Conservation (phyloP, 805 yeast genomes). For the Metschnikowia continentalis region DNA sequence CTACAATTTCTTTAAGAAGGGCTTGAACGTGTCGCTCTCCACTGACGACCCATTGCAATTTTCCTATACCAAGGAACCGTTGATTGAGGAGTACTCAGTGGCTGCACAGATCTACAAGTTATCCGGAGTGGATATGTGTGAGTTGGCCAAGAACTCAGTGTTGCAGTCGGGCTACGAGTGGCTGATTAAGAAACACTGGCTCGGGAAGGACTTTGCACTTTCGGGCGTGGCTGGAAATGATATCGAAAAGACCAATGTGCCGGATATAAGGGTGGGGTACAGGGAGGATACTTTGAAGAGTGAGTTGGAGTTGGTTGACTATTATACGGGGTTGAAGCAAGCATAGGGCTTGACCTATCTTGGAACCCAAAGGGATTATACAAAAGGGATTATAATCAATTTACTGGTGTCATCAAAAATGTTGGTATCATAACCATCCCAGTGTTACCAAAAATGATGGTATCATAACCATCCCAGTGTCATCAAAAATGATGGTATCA, state of each 20-base stretch:
- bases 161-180: slow-evolving; percentile 92
- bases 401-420: too few relatives aligned
- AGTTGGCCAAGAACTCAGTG: slow-evolving; percentile 89
- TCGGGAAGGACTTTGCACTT: slow-evolving; percentile 59
- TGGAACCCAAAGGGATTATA: too few relatives aligned
- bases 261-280: slow-evolving; percentile 79
- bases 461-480: too few relatives aligned
- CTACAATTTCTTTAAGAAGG: slow-evolving; percentile 84
- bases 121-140: slow-evolving; percentile 96
- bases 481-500: too few relatives aligned
- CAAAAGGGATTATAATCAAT: too few relatives aligned
- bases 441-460: too few relatives aligned
- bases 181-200: slow-evolving; percentile 84
- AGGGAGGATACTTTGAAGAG: slow-evolving; percentile 75
- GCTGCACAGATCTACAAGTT: slow-evolving; percentile 97
- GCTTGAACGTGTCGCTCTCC: slow-evolving; percentile 88
- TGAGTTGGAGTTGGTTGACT: slow-evolving; percentile 64
- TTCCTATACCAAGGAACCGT: slow-evolving; percentile 93
- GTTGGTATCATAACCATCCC: too few relatives aligned
- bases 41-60: slow-evolving; percentile 98
- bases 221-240: slow-evolving; percentile 79
- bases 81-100: slow-evolving; percentile 95
- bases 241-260: slow-evolving; percentile 92
- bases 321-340: slow-evolving; percentile 39
- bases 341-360: too few relatives aligned